These are phyloP conservation scores for Didymella glomerata DNA, from an alignment of 2,329 filamentous ascomycete species.

Conservation along the genomic window DNA sequence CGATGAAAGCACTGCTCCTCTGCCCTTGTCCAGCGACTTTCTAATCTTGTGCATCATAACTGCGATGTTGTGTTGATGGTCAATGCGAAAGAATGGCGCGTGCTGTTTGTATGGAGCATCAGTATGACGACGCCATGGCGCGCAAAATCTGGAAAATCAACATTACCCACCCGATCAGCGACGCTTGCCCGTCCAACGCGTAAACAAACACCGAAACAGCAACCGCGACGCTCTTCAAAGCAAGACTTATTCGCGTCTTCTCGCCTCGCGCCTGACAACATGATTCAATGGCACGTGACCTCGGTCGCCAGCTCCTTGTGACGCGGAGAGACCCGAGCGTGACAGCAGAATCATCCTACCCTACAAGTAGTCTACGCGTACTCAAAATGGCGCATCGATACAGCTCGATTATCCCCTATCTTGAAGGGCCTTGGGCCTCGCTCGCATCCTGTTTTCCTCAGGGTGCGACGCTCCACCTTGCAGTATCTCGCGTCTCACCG, in stretches of 20 bases:
- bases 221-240: neutral
- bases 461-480: no score
- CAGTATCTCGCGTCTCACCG: no score
- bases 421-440: no score
- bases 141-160: conserved; percentile 10
- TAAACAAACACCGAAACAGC: neutral
- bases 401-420: no score
- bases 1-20: conserved; percentile 3
- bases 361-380: neutral
- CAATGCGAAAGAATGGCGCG: neutral
- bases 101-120: conserved; percentile 11
- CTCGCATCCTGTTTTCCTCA: no score
- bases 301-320: neutral
- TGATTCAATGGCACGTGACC: neutral
- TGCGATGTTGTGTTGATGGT: conserved; percentile 20
- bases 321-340: neutral
- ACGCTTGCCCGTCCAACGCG: conserved; percentile 4
- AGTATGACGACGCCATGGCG: conserved; percentile 34
- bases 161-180: neutral
- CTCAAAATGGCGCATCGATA: no score
- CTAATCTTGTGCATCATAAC: conserved; percentile 21
- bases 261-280: neutral
- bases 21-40: conserved; percentile 16
- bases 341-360: neutral
- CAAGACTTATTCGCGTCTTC: neutral